Evolutionary conservation across 345 rosid genomes (phyloP), one percentile per base, ranked within the genome.

Genomic region (Citrus reticulata): DNA sequence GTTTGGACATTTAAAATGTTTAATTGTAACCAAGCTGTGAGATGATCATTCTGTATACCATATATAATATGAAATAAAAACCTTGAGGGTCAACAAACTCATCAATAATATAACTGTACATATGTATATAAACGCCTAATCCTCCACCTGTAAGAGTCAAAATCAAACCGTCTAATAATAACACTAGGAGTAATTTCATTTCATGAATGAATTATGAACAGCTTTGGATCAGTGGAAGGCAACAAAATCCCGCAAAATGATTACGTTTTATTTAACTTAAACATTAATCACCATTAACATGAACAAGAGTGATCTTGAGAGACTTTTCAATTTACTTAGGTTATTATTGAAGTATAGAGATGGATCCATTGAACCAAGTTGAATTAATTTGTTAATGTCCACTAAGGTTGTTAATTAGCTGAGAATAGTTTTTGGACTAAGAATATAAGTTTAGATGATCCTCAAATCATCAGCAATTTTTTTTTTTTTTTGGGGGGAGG

Each of bases 121-220:
- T 61, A 24, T 35, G 9, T 13, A 37, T 68, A 72, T 42, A 40
- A 9, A 25, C 54, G 67, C 80, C 79, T 63, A 76, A 35, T 65
- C 49, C 63, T 70, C 63, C 64, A 66, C 22, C 74, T 9, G 30
- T 24, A 7, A 49, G 64, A 60, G 75, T 77, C 78, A 67, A 73
- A 77, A 72, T 81, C 81, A 67, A 72, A 46, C 64, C 40, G 68
- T 72, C 59, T 61, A 69, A 75, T 37, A 60, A 58, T 68, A 69
- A 75, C 27, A 60, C 25, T 49, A 24, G 75, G 57, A 80, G 55
- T 49, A 39, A 4, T 32, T 14, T 16, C 11, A 54, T 22, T 14
- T 16, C 13, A 54, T 22, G 25, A 9, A n/a, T 74, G 17, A 22
- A 4, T 34, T 70, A 49, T 72, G 8, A 11, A 54, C 6, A 66